These are phyloP conservation scores for Vaccinium myrtillus DNA, from an alignment of 148 eudicot genomes.

Conservation along the genomic window DNA sequence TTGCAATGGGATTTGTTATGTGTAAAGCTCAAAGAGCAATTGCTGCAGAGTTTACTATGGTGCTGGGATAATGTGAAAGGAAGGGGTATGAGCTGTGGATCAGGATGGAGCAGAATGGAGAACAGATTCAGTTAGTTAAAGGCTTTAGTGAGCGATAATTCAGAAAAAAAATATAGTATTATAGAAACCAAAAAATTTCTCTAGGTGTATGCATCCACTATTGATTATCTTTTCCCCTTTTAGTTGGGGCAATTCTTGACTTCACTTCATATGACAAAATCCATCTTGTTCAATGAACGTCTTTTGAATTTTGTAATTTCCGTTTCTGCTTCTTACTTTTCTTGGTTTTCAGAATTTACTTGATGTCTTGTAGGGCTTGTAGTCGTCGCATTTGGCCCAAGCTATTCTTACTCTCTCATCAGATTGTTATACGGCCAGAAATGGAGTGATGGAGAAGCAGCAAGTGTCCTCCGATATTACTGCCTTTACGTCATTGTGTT, in stretches of 20 bases:
- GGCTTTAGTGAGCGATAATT: conserved; percentile 2
- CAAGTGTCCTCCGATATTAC: conserved; percentile 78
- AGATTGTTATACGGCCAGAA: conserved; percentile 86
- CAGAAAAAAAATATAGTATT: too few relatives aligned
- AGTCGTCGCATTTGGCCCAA: conserved; percentile 92
- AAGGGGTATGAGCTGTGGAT: neutral
- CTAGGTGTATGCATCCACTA: neutral
- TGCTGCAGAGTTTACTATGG: neutral
- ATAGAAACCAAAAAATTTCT: neutral
- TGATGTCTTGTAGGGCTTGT: conserved; percentile 51
- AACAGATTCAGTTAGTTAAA: neutral
- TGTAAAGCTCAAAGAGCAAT: neutral
- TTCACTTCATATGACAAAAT: conserved; percentile 4
- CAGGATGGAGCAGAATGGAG: neutral
- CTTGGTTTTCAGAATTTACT: neutral
- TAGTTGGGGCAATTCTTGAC: neutral
- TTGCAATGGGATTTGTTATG: neutral
- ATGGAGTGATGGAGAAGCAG: conserved; percentile 99
- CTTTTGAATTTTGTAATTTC: conserved; percentile 13
- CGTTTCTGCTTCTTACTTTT: neutral
- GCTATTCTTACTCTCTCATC: conserved; percentile 89
- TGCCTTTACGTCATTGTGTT: conserved; percentile 74
- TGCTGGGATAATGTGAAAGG: neutral
- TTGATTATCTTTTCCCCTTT: neutral
- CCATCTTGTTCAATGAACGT: neutral